These are phyloP conservation scores for Boletellus sp. DNA, from an alignment of 1,284 basidiomycete genomes.

Conservation along the genomic window DNA sequence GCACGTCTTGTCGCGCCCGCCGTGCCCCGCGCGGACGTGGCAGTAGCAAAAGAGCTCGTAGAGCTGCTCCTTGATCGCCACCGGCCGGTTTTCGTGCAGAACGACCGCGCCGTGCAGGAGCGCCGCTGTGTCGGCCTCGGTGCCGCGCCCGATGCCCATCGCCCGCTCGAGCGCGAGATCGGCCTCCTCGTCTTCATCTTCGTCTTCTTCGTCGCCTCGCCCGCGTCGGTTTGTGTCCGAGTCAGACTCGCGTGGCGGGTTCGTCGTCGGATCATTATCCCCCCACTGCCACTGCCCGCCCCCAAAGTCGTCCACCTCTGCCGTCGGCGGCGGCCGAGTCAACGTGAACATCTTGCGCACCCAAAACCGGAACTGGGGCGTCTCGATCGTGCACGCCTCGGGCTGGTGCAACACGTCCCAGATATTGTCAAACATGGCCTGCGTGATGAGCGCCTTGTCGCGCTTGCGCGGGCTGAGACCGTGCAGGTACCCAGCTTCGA, in stretches of 20 bases:
- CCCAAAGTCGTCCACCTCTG: background rate
- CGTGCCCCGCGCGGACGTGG: conserved; percentile 64
- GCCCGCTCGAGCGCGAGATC: conserved; percentile 21
- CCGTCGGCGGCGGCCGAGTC: conserved; percentile 29
- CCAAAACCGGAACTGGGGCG: conserved; percentile 75
- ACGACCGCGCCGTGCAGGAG: conserved; percentile 38
- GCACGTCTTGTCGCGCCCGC: conserved; percentile 73
- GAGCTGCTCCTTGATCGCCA: conserved; percentile 71
- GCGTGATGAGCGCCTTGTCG: conserved; percentile 68
- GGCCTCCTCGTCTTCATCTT: conserved; percentile 6
- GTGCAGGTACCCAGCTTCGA: conserved; percentile 54
- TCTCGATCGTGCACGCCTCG: conserved; percentile 41
- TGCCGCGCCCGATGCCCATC: conserved; percentile 13
- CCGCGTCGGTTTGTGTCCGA: background rate
- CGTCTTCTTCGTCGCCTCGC: background rate
- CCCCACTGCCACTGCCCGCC: background rate
- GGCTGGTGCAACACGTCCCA: conserved; percentile 58
- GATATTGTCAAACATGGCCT: conserved; percentile 64
- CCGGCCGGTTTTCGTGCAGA: conserved; percentile 63
- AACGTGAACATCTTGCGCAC: conserved; percentile 74
- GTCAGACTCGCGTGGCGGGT: conserved; percentile 4
- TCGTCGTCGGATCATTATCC: background rate
- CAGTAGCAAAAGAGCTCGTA: conserved; percentile 73
- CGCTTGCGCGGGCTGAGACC: conserved; percentile 55
- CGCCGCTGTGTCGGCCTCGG: background rate